Base-by-base conservation (phyloP, 148 eudicot species). In the Diospyros kaki region DNA sequence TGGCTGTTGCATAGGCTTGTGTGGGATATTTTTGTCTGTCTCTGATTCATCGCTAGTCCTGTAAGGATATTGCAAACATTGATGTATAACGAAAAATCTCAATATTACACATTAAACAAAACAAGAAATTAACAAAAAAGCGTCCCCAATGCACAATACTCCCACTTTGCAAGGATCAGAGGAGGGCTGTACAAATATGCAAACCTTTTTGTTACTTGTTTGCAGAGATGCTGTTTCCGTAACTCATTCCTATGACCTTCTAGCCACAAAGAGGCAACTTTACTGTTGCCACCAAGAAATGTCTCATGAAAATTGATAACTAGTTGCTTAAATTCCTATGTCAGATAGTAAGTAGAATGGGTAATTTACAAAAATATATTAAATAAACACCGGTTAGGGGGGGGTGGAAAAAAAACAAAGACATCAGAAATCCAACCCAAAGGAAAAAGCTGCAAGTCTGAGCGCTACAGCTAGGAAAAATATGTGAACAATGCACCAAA, bases 21-120 rank as follows among this genome's bases (percentile, higher is more conserved):
- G 69, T 11, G 69, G 80, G 5, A 66, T 60, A 62, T 86, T 64
- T 72, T 84, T 81, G 51, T 85, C 79, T 18, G 76, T 68, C 52
- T 79, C 82, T 63, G 77, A 51, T 77, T 62, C 79, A 62, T 84
- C 72, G 65, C 77, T 71, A 71, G 77, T 82, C 73, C 95, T 90
- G 79, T 64, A 62, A 58, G 69, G 44, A 80, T 18, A 64, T 54
- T 43, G 43, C 28, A 56, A 45, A 65, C 39, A 54, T 38, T 42
- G 50, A 44, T 55, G 68, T 38, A 44, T 17, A n/a, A 77, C 28
- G 0, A 72, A 39, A 13, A 74, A 39, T 51, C 38, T 59, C 11
- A 73, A 46, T 17, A 18, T n/a, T 48, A 48, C 56, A 6, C 52
- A 61, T 17, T 3, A 73, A 61, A 12, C 53, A 28, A 28, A 28